Base-by-base conservation (phyloP, 495 filamentous ascomycete genomes). In the Rusavskia elegans region DNA sequence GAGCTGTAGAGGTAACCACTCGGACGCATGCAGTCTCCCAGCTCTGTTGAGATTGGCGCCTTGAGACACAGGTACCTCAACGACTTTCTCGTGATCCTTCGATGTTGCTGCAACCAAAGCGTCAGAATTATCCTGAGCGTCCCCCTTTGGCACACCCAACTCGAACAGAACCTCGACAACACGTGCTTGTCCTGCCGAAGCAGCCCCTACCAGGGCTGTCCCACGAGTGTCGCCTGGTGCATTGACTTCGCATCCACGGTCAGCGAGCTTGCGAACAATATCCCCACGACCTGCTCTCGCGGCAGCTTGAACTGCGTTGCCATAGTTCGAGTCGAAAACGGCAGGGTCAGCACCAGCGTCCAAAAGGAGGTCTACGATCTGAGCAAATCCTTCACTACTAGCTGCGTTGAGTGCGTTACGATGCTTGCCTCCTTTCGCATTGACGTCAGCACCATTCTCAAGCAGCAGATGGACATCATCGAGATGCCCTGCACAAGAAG, bases 131-230 rank as follows among this genome's bases (percentile, higher is more conserved):
- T 42, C 39, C 14, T 48, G 23, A 5, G 23, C 32, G 0, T 19
- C 41, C 8, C 19, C 44, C 16, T n/a, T 21, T 8, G 25, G 30
- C 41, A 49, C 52, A 14, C 63, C 59, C 4, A 53, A 45, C 4
- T 58, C 55, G 11, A 67, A 32, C 16, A 67, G 42, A 7, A 61
- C 52, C 41, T 62, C 36, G 8, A 60, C 56, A 23, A 55, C 53
- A 25, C 55, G 51, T 20, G 59, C 51, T 55, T 66, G 60, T 2
- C 66, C 63, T 37, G 56, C 59, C 19, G 35, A 45, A n/a, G 61
- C 59, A 6, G 62, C 61, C 14, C 52, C 51, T 39, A 61, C 54
- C 2, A 67, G 46, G 9, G 63, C 61, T 2, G 57, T 63, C 27
- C 55, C 55, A 48, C 57, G 53, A 17, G n/a, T 19, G 42, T 44